phyloP scores from a whole-genome alignment of 805 yeast species.

The Cephaloascus fragrans region DNA sequence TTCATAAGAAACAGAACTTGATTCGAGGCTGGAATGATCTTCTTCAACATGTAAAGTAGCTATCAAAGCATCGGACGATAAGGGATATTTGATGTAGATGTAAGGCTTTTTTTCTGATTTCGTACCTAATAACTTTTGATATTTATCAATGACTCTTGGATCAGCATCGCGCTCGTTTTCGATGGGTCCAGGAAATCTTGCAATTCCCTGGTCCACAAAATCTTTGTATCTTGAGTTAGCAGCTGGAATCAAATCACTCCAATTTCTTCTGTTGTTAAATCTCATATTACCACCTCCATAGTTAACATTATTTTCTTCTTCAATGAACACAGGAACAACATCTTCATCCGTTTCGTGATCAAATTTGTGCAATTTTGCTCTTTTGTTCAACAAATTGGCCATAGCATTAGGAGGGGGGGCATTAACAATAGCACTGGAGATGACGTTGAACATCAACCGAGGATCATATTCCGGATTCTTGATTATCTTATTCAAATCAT shows the following conservation, averaged over 20 bases:
- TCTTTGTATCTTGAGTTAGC: slow-evolving; percentile 3
- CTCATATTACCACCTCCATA: slow-evolving; percentile 32
- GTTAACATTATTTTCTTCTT: slow-evolving; percentile 43
- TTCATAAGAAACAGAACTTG: slow-evolving; percentile 57
- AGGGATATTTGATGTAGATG: slow-evolving; percentile 39
- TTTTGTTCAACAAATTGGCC: slow-evolving; percentile 61
- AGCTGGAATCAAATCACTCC: slow-evolving; percentile 58
- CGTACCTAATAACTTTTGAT: slow-evolving; percentile 5
- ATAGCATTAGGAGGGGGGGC: slow-evolving; percentile 89
- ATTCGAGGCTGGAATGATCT: slow-evolving; percentile 34
- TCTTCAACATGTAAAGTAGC: slow-evolving; percentile 69
- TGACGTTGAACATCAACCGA: slow-evolving; percentile 69
- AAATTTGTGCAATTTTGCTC: slow-evolving; percentile 63
- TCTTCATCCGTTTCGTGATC: slow-evolving; percentile 66
- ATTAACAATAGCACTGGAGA: slow-evolving; percentile 84
- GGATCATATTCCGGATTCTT: slow-evolving; percentile 59
- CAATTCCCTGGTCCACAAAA: slow-evolving; percentile 6
- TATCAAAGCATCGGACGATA: slow-evolving; percentile 46
- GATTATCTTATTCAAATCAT: slow-evolving; percentile 29
- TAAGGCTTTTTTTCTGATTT: slow-evolving; percentile 12
- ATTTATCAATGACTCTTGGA: slow-evolving; percentile 1
- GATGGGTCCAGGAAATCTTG: slow-evolving; percentile 34
- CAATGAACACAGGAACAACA: slow-evolving; percentile 59
- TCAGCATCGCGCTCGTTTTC: slow-evolving; percentile 6
- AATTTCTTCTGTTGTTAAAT: slow-evolving; percentile 61